A percentile compares a stretch with the other conserved stretches of the same genome.
phyloP scores from a whole-genome alignment of 805 yeast species.

The Metschnikowia sp. region DNA sequence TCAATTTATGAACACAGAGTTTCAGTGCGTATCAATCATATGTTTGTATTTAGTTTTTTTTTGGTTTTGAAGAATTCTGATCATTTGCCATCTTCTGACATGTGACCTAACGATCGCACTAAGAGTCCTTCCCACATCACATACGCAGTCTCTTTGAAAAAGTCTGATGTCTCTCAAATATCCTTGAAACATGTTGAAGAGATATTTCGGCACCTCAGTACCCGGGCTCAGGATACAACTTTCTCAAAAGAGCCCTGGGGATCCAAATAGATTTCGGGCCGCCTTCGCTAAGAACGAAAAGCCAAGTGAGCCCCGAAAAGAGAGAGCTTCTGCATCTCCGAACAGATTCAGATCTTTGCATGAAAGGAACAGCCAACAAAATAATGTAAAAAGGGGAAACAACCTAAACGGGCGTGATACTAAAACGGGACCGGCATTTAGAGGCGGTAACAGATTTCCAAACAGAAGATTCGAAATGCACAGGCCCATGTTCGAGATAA shows the following conservation, averaged over 20 bases:
- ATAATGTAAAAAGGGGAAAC: neutral
- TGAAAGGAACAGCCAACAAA: neutral
- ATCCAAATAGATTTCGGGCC: neutral
- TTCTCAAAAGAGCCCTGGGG: neutral
- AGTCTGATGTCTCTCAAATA: neutral
- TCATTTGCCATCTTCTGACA: neutral
- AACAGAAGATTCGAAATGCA: neutral
- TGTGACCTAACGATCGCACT: neutral
- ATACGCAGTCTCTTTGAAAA: neutral
- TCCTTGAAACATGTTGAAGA: neutral
- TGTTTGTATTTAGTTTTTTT: neutral
- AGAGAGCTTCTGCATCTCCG: neutral
- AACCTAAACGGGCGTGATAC: too few species aligned
- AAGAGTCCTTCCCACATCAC: neutral
- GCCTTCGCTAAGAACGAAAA: neutral
- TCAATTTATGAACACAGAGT: too few species aligned
- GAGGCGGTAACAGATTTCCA: slow-evolving; percentile 6
- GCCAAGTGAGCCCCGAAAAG: neutral
- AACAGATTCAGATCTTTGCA: slow-evolving; percentile 5
- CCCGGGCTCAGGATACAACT: neutral
- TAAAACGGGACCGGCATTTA: neutral
- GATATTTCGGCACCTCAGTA: slow-evolving; percentile 1
- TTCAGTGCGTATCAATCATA: neutral
- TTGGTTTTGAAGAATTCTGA: neutral
- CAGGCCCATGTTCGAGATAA: slow-evolving; percentile 20